Base-by-base conservation (phyloP, 495 filamentous ascomycete species). In the Friedmanniomyces endolithicus region DNA sequence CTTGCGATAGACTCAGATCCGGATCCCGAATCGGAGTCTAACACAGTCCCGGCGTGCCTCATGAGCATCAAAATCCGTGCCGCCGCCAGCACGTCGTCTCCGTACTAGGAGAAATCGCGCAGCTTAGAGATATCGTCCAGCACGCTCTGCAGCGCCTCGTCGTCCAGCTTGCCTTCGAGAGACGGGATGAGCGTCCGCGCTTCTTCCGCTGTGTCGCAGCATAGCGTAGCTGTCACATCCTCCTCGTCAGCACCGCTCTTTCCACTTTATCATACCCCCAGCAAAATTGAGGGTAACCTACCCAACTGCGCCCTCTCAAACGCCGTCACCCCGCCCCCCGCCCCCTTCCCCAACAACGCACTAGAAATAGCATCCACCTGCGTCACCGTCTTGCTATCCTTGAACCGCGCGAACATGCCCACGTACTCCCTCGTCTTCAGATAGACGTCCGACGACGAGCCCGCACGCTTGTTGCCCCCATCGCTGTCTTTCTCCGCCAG, bases 181-280 rank as follows among this genome's bases (percentile, higher is more conserved):
- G 87, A 94, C 0, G 92, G 92, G 53, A 98, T 94, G 44, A 98
- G 75, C 9, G 87, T 94, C 74, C 95, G 95, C 60, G 92, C 94
- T 74, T 98, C 92, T 61, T 98, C 94, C 40, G 85, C 83, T 22
- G 78, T 83, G 61, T 95, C 89, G 64, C 88, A 95, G 70, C 88
- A 94, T 22, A 98, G 75, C 53, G 87, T 88, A 6, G 87, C 90
- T 94, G 24, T 24, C 23, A 48, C 37, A 41, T 41, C 37, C 3
- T 31, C 27, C 27, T 9, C 4, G 17, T 47, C 24, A 23, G 44
- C 19, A 23, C 20, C 27, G 9, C 27, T 9, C 27, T 4, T 7
- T 47, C 6, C 8, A 6, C 44, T 2, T 47, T 47, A 22, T 3
- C 17, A 47, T 2, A 47, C 23, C 6, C 8, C 4, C 3, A 47